Evolutionary conservation across 805 yeast genomes (phyloP), one percentile per base, ranked within the genome.

Genomic region (Cyberlindnera euphorbiiphila): DNA sequence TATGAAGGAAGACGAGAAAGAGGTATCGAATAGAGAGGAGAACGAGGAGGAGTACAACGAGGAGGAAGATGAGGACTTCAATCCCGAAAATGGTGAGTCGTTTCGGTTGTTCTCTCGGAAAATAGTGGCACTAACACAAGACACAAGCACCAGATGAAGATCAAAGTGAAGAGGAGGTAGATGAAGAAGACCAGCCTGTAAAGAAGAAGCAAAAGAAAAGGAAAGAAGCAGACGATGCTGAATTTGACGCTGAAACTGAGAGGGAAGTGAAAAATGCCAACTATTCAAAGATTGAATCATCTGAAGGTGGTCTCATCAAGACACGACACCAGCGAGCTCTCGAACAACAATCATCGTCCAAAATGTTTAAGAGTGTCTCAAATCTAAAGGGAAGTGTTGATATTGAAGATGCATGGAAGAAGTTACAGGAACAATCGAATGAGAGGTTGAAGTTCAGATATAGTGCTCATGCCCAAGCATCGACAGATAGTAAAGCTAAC

Each of bases 311-410:
- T 0, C 68, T 81, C 37, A 72, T 85, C 24, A 75, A 76, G 50
- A 85, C 95, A 0, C 67, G 95, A 47, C 69, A 74, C 16, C 91
- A 80, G 46, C 59, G 83, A 32, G 61, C 60, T 20, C 42, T 63
- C 16, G 84, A 78, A 36, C 56, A 53, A 40, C 43, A 57, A 50
- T 42, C 56, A 49, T 34, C 56, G 46, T 47, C 41, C 31, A 44
- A 57, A 34, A 31, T 41, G 15, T 52, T 46, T 37, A 51, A 47
- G 29, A 32, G 42, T 9, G 46, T 43, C 21, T 13, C 41, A 32
- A 28, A 22, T 11, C 11, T 25, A 2, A 28, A 37, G 8, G 41
- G 51, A n/a, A 37, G 60, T 0, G 59, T 68, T 0, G 74, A 73
- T 43, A 65, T 77, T 1, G 67, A 74, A 34, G 70, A 72, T 1